A percentile compares a stretch with the other conserved stretches of the same genome.
Evolutionary conservation across 2,329 filamentous ascomycete species (phyloP).

Genomic region (Penicillium sp.): DNA sequence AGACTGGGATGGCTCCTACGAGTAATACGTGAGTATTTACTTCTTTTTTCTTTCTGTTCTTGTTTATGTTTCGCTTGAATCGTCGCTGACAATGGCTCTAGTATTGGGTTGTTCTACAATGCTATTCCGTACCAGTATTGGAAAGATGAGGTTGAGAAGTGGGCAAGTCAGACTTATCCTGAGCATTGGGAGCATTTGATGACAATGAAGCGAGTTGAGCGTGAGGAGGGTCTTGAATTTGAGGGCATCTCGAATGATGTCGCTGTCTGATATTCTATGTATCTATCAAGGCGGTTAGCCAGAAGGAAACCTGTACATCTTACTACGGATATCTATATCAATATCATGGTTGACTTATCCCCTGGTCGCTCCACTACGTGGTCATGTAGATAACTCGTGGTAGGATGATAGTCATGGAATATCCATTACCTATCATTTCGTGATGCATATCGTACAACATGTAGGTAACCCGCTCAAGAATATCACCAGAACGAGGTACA

Average conservation of each 20-base stretch:
- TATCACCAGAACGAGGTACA: too few species aligned
- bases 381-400: too few species aligned
- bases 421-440: too few species aligned
- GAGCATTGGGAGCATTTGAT: constrained; percentile 65
- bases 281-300: neutral
- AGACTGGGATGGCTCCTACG: constrained; percentile 65
- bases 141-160: constrained; percentile 68
- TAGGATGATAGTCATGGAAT: too few species aligned
- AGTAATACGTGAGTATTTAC: constrained; percentile 61
- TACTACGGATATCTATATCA: too few species aligned
- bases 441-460: too few species aligned
- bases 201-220: constrained; percentile 35
- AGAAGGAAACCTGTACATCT: neutral
- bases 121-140: constrained; percentile 61
- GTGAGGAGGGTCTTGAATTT: constrained; percentile 35
- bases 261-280: constrained; percentile 17
- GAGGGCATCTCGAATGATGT: constrained; percentile 29
- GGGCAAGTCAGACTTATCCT: constrained; percentile 67
- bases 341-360: too few species aligned
- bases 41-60: neutral
- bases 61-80: neutral
- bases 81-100: constrained; percentile 33
- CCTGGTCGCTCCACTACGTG: too few species aligned
- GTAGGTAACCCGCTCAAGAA: too few species aligned
- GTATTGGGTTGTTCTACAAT: constrained; percentile 73